phyloP scores from a whole-genome alignment of 2,329 filamentous ascomycete genomes.

The Aspergillus floridensis region DNA sequence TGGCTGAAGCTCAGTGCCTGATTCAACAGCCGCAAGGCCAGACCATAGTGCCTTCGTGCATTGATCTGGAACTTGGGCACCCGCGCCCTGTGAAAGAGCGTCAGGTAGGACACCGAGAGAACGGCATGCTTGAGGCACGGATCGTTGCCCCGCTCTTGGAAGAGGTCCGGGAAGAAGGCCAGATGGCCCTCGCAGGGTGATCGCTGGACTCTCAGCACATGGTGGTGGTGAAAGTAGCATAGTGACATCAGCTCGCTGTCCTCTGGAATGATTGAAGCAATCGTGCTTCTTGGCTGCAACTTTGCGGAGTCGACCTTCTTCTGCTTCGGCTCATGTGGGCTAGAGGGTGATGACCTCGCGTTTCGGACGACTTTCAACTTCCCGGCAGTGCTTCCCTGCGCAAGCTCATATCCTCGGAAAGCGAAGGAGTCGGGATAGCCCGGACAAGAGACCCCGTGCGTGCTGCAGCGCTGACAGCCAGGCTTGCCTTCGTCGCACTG shows the following conservation, averaged over 20 bases:
- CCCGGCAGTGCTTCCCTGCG: too few species aligned
- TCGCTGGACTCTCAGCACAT: background rate
- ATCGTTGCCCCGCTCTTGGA: background rate
- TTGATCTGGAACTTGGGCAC: background rate
- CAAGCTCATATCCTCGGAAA: too few species aligned
- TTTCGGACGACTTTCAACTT: too few species aligned
- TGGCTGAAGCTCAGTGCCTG: background rate
- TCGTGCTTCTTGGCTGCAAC: too few species aligned
- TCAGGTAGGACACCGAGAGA: background rate
- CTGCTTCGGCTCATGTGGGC: too few species aligned
- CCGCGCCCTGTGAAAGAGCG: background rate
- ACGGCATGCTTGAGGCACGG: background rate
- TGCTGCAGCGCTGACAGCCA: too few species aligned
- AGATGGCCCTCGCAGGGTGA: conserved; percentile 1
- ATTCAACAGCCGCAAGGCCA: background rate
- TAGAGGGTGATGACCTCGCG: too few species aligned
- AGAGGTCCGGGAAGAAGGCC: conserved; percentile 1
- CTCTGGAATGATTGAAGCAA: too few species aligned
- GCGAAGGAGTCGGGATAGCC: too few species aligned
- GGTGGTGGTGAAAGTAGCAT: conserved; percentile 1
- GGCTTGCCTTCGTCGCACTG: too few species aligned
- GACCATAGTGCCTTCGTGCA: background rate
- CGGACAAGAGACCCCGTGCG: too few species aligned
- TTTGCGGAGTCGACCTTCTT: too few species aligned
- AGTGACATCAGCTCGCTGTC: background rate